phyloP scores from a whole-genome alignment of 116 monocot species.

The Papilionanthe hybrid region DNA sequence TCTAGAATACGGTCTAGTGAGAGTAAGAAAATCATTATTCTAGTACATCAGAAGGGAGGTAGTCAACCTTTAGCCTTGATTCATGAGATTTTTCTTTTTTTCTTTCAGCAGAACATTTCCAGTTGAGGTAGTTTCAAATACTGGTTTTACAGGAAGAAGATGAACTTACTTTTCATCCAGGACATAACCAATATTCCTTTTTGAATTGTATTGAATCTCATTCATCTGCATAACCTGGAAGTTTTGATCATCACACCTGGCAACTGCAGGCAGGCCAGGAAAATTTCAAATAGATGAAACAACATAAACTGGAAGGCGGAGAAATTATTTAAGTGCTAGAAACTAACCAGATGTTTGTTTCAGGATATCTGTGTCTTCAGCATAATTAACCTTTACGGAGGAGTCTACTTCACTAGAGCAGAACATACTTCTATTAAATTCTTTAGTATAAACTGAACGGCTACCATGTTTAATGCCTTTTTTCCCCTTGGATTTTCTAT shows the following conservation, averaged over 20 bases:
- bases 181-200: constrained; percentile 55
- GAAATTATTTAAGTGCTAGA: background rate
- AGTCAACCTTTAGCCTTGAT: background rate
- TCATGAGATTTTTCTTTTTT: background rate
- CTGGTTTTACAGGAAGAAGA: background rate
- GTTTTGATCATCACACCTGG: constrained; percentile 60
- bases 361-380: constrained; percentile 13
- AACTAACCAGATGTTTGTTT: constrained; percentile 35
- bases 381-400: too few species aligned
- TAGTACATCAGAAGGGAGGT: background rate
- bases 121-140: background rate
- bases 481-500: background rate
- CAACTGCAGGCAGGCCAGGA: constrained; percentile 42
- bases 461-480: constrained; percentile 5
- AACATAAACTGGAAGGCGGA: background rate
- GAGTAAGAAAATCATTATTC: background rate
- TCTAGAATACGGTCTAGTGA: too few species aligned
- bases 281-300: background rate
- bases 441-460: background rate
- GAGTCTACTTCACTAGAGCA: background rate
- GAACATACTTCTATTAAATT: constrained; percentile 6
- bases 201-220: constrained; percentile 10
- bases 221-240: constrained; percentile 13
- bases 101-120: background rate
- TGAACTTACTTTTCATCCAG: constrained; percentile 77